A percentile compares a stretch with the other conserved stretches of the same genome.
Conservation (phyloP, 2,329 filamentous ascomycete species). For the Fusarium tupiense region DNA sequence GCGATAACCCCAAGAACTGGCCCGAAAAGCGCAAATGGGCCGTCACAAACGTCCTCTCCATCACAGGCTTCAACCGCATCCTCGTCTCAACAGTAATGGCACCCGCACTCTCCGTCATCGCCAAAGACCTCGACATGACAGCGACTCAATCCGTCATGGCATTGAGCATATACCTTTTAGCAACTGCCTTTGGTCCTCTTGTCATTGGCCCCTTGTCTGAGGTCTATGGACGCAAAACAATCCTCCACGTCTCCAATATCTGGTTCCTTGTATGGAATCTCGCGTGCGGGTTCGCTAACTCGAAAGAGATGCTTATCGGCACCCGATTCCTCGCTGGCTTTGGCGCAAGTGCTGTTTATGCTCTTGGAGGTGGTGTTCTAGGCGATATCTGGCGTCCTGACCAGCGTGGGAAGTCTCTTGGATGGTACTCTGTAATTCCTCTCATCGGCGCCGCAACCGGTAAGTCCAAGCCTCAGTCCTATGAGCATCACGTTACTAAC, state of each 20-base stretch:
- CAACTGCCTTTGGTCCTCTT: constrained; percentile 56
- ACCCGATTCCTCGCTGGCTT: constrained; percentile 59
- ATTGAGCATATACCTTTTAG: constrained; percentile 55
- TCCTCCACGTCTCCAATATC: constrained; percentile 57
- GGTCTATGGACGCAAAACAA: constrained; percentile 55
- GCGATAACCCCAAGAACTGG: constrained; percentile 54
- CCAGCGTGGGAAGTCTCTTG: constrained; percentile 54
- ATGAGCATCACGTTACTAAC: not conserved
- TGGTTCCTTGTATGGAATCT: constrained; percentile 63
- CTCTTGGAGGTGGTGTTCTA: constrained; percentile 58
- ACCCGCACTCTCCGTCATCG: constrained; percentile 59
- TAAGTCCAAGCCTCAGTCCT: not conserved
- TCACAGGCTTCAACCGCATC: constrained; percentile 61
- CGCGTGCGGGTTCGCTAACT: constrained; percentile 53
- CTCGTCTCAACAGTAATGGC: constrained; percentile 64
- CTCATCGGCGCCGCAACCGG: constrained; percentile 52
- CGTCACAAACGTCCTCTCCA: constrained; percentile 59
- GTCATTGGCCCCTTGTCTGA: constrained; percentile 58
- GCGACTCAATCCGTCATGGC: constrained; percentile 58
- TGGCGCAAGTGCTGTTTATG: constrained; percentile 57
- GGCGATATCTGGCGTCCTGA: constrained; percentile 58
- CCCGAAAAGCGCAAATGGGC: constrained; percentile 56
- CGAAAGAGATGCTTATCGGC: constrained; percentile 53
- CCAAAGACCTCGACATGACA: constrained; percentile 61
- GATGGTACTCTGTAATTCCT: constrained; percentile 52